Evolutionary conservation across 768 basidiomycete genomes (phyloP), one percentile per base, ranked within the genome.

Genomic region (Hericium alpestre): DNA sequence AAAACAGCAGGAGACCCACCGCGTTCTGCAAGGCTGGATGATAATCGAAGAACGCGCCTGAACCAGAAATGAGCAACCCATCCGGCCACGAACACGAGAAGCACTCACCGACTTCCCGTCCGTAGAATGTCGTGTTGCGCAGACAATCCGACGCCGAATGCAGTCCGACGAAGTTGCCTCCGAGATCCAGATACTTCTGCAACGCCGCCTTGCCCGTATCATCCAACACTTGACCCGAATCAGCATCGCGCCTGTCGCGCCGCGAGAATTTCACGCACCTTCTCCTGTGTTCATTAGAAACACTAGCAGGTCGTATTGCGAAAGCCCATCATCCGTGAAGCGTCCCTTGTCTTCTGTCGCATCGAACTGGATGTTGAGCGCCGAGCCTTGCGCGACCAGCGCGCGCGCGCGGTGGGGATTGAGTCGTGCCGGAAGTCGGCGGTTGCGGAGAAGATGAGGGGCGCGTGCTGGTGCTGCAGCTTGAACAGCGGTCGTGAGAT

Each of bases 371-470:
- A 78, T 65, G 38, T 71, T 66, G 59, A 72, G 67, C 10, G 61
- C 50, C 1, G 64, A 51, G 1, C 69, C 70, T 10, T 62, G 58
- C 4, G 60, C 51, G 27, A 67, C 67, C 22, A 79, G 64, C 8
- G 73, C 72, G 48, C 63, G 27, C 76, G 73, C 1, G 78, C 76
- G n/a, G 72, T 74, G 0, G 77, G 77, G 51, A 80, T 79, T 2
- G 74, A 74, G 59, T 79, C 77, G 64, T 80, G 79, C 25, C 77
- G 65, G 65, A 71, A 79, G 38, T 74, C 77, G 13, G 66, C 66
- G 5, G 73, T 76, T 6, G 71, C 70, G 11, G 75, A 75, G 60
- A 72, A 75, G 16, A 74, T 68, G 40, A 74, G 62, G 62, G 5
- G 71, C 51, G n/a, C 57, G 63, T 15, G 54, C 51, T 9, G 43